These are phyloP conservation scores for Chalciporus sp. DNA, from an alignment of 1,284 basidiomycete species.

Conservation along the genomic window DNA sequence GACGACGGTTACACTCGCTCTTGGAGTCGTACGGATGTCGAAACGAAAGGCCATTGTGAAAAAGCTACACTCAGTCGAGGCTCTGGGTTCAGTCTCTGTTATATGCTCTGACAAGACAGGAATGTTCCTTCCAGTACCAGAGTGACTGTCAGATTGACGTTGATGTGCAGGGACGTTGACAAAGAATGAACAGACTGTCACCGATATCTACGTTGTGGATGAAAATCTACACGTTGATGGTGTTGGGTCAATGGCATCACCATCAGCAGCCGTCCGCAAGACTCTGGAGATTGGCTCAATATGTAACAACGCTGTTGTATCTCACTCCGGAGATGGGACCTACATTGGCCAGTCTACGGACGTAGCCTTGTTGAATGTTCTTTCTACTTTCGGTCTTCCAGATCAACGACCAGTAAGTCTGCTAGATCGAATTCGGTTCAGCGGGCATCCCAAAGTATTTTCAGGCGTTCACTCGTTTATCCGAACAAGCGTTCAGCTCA, in stretches of 20 bases:
- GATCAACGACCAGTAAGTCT: slow-evolving; percentile 71
- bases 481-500: slow-evolving; percentile 89
- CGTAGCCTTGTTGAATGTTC: slow-evolving; percentile 86
- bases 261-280: slow-evolving; percentile 61
- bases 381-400: slow-evolving; percentile 68
- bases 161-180: slow-evolving; percentile 80
- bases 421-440: background rate
- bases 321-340: slow-evolving; percentile 70
- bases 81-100: slow-evolving; percentile 91
- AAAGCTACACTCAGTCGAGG: slow-evolving; percentile 94
- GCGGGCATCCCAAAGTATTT: slow-evolving; percentile 9
- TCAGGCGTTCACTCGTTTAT: slow-evolving; percentile 73
- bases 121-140: slow-evolving; percentile 24
- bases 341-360: slow-evolving; percentile 93
- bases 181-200: slow-evolving; percentile 94
- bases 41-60: slow-evolving; percentile 96
- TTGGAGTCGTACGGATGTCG: slow-evolving; percentile 94
- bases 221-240: slow-evolving; percentile 72
- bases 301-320: slow-evolving; percentile 72
- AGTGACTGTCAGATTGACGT: slow-evolving; percentile 3
- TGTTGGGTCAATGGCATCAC: slow-evolving; percentile 30
- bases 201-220: slow-evolving; percentile 85
- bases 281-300: slow-evolving; percentile 67
- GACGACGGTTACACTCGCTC: slow-evolving; percentile 93
- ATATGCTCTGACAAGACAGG: slow-evolving; percentile 99